A percentile compares a stretch with the other conserved stretches of the same genome.
These are phyloP conservation scores for Persicaria maculosa DNA, from an alignment of 148 eudicot species.

Conservation along the genomic window DNA sequence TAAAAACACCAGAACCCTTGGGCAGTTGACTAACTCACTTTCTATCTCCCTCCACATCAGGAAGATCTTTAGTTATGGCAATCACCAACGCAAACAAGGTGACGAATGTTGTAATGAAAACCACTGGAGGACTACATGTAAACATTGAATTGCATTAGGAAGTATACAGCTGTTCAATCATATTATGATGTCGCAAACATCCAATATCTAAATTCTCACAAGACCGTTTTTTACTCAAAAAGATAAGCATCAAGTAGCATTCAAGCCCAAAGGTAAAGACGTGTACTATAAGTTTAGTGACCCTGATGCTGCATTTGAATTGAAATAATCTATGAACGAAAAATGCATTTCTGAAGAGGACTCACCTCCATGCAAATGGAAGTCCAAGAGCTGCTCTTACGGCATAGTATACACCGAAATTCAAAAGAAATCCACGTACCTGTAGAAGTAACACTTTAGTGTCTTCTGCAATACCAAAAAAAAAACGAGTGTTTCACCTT, in stretches of 20 bases:
- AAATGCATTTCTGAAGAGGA: not conserved
- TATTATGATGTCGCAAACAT: not conserved
- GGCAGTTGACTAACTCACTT: constrained; percentile 54
- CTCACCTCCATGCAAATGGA: constrained; percentile 86
- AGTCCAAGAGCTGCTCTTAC: constrained; percentile 93
- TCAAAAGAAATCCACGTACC: constrained; percentile 96
- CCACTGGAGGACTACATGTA: constrained; percentile 78
- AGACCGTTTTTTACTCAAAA: not conserved
- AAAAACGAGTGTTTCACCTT: not conserved
- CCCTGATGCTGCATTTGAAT: not conserved
- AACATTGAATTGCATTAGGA: constrained; percentile 14
- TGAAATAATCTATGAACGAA: not conserved
- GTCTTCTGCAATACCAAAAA: not conserved
- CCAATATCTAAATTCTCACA: not conserved
- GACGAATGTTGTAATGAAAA: constrained; percentile 88
- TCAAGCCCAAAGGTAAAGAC: not conserved
- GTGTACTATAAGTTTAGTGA: not conserved
- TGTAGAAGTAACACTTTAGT: constrained; percentile 29
- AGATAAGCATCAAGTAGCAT: not conserved
- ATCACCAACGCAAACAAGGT: constrained; percentile 92
- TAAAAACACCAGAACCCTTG: not conserved
- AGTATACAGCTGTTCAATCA: not conserved
- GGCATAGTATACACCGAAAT: constrained; percentile 95
- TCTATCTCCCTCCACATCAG: constrained; percentile 97
- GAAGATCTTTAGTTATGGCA: constrained; percentile 99